Base-by-base conservation (phyloP, 2,329 filamentous ascomycete species). In the Talaromyces verruculosus region DNA sequence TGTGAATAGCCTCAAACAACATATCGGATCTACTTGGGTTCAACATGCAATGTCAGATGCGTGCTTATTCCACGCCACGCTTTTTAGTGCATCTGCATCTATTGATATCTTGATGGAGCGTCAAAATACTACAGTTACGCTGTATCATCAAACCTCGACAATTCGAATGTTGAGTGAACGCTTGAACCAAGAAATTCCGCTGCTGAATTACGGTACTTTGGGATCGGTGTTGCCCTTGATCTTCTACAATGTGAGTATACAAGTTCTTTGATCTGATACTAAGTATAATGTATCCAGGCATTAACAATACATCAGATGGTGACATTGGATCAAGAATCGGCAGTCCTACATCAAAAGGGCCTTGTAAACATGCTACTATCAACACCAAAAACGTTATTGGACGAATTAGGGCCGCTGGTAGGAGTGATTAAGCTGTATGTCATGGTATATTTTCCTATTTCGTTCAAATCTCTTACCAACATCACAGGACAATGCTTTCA, bases 91-190 rank as follows among this genome's bases (percentile, higher is more conserved):
- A 30, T 28, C 49, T 30, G 49, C 49, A 53, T 53, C 49, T 30
- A 53, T 53, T 53, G 49, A 53, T 53, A 30, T 53, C 15, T 30
- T 53, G 15, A 53, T 30, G 25, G 49, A 25, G 6, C 49, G 25
- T 30, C 22, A 53, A 30, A 17, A 15, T 33, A 30, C 25, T 2
- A 10, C 25, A 30, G 25, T 53, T 15, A 53, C 49, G n/a, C 15
- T 53, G 49, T 53, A 53, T 53, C 49, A 53, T 53, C 49, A 53
- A 53, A 53, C 25, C 15, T 53, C 25, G 49, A 53, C 49, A 5
- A 53, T 53, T 30, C 13, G 22, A 33, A 53, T 53, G 49, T 33
- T 53, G 13, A 53, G 49, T 53, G 49, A 53, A n/a, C 49, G 49
- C 15, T 8, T 53, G 28, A 53, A 33, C 17, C 49, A 53, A 3